phyloP scores from a whole-genome alignment of 768 basidiomycete species.

The Flagelloscypha sp. region DNA sequence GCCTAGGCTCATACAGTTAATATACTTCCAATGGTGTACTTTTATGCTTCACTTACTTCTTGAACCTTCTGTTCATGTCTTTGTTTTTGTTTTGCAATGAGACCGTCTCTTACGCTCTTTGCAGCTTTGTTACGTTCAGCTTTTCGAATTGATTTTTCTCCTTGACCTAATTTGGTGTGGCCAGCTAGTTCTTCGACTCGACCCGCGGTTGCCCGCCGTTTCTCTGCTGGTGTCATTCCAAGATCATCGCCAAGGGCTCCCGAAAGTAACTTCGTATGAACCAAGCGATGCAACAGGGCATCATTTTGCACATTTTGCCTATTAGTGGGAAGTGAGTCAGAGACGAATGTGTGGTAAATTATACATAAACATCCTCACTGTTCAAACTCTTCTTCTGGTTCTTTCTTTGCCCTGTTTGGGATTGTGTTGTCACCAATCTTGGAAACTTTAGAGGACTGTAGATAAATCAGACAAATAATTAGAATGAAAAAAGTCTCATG shows the following conservation, averaged over 20 bases:
- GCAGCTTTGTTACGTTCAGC: conserved; percentile 63
- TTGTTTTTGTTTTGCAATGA: conserved; percentile 53
- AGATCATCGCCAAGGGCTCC: conserved; percentile 61
- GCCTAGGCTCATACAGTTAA: conserved; percentile 38
- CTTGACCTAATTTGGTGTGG: conserved; percentile 62
- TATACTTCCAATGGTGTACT: conserved; percentile 3
- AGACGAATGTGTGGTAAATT: not conserved
- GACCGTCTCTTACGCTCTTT: conserved; percentile 65
- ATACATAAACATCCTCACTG: conserved; percentile 41
- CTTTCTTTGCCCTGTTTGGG: conserved; percentile 15
- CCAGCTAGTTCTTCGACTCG: conserved; percentile 70
- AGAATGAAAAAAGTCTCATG: not conserved
- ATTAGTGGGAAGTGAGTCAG: conserved; percentile 1
- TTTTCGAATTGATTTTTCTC: conserved; percentile 52
- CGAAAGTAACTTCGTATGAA: conserved; percentile 74
- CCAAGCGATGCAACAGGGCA: conserved; percentile 64
- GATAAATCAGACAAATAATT: conserved; percentile 5
- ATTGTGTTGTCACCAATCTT: conserved; percentile 40
- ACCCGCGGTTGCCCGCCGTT: conserved; percentile 67
- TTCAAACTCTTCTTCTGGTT: conserved; percentile 34
- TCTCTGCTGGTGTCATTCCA: conserved; percentile 54
- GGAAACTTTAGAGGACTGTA: conserved; percentile 71
- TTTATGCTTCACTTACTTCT: conserved; percentile 47
- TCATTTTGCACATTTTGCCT: conserved; percentile 77
- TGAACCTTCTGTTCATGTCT: conserved; percentile 47